These are phyloP conservation scores for Solanum rostratum DNA, from an alignment of 257 asterid species.

Conservation along the genomic window DNA sequence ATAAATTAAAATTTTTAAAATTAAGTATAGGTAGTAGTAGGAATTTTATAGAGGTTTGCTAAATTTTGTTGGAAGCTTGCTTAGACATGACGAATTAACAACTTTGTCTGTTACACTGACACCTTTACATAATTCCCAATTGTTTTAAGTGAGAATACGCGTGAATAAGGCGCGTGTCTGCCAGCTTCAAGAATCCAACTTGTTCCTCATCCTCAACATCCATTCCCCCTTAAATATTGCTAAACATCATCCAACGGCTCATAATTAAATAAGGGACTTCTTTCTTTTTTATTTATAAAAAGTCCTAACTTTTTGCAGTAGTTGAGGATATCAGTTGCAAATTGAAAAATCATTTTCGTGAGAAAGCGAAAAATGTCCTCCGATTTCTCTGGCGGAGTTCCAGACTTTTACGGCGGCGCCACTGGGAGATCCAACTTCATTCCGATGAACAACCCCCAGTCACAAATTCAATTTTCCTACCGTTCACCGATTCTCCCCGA, in stretches of 20 bases:
- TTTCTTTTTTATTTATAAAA: not conserved
- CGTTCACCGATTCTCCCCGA: slow-evolving; percentile 41
- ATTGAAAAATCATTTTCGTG: not conserved
- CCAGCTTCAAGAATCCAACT: not conserved
- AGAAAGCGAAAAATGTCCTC: slow-evolving; percentile 29
- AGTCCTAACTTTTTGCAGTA: not conserved
- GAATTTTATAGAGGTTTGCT: not conserved
- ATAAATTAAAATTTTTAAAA: not conserved
- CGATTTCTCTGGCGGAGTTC: slow-evolving; percentile 32
- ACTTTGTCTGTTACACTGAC: not conserved
- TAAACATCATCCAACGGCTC: not conserved
- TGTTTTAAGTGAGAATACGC: not conserved
- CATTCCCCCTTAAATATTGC: not conserved
- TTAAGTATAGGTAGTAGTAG: not conserved
- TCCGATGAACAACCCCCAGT: slow-evolving; percentile 19
- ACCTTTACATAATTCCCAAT: not conserved
- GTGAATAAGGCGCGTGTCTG: not conserved
- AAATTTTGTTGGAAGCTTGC: not conserved
- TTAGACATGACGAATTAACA: not conserved
- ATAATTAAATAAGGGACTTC: not conserved
- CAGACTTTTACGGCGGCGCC: slow-evolving; percentile 35
- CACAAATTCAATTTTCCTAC: slow-evolving; percentile 19
- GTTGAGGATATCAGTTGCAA: not conserved
- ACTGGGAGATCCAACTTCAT: slow-evolving; percentile 24
- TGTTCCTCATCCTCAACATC: not conserved